These are phyloP conservation scores for Agastache rugosa DNA, from an alignment of 257 asterid genomes.

Conservation along the genomic window DNA sequence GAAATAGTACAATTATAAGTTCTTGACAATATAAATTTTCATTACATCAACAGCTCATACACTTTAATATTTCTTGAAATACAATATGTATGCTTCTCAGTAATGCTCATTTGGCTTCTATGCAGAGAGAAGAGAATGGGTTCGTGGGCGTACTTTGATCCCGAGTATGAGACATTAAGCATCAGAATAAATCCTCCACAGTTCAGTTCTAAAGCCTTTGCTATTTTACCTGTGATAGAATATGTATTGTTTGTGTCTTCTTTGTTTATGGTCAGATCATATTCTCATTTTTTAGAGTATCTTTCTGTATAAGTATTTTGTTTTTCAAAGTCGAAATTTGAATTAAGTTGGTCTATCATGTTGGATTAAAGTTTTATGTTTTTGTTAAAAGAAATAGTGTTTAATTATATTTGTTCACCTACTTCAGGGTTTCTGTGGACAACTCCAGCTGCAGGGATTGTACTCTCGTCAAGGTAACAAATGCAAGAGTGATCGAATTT, in stretches of 20 bases:
- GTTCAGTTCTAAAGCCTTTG: constrained; percentile 47
- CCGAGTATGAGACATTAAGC: constrained; percentile 93
- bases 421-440: constrained; percentile 92
- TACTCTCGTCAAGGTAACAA: constrained; percentile 86
- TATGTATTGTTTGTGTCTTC: constrained; percentile 23
- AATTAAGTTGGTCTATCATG: constrained; percentile 20
- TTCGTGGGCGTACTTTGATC: constrained; percentile 96
- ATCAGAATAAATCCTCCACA: constrained; percentile 98
- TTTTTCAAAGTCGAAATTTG: not conserved
- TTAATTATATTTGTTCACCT: constrained; percentile 32
- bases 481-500: constrained; percentile 20
- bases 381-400: not conserved
- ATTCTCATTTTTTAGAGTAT: constrained; percentile 14
- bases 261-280: constrained; percentile 2
- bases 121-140: constrained; percentile 67
- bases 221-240: constrained; percentile 25
- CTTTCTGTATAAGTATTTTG: not conserved
- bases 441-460: constrained; percentile 82
- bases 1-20: not conserved
- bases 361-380: constrained; percentile 24
- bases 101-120: constrained; percentile 29
- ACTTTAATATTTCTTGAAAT: constrained; percentile 12
- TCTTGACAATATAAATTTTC: not conserved
- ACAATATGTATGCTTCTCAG: constrained; percentile 10
- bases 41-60: constrained; percentile 7